These are phyloP conservation scores for Xylaria sp. DNA, from an alignment of 2,329 filamentous ascomycete species.

Conservation along the genomic window DNA sequence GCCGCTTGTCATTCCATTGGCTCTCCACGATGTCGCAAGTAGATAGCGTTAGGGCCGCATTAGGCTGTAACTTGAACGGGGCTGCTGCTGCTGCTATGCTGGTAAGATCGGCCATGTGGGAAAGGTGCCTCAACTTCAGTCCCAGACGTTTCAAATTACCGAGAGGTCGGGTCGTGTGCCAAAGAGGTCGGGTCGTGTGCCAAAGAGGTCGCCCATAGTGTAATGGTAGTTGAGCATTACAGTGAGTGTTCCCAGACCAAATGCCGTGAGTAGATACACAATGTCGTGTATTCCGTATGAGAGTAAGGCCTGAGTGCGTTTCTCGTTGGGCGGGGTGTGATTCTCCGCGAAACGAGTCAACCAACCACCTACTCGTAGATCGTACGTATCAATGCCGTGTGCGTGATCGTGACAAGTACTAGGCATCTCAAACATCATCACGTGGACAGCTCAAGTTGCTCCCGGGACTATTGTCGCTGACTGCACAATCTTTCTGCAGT, in stretches of 20 bases:
- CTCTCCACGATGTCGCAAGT: background rate
- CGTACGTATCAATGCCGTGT: too few relatives aligned
- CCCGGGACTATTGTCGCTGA: background rate
- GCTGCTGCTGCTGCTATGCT: background rate
- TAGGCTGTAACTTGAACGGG: constrained; percentile 14
- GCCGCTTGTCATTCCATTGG: background rate
- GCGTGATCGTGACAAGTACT: too few relatives aligned
- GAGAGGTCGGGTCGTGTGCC: too few relatives aligned
- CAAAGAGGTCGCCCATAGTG: too few relatives aligned
- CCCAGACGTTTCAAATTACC: background rate
- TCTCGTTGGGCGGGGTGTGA: too few relatives aligned
- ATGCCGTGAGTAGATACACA: background rate
- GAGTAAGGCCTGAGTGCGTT: too few relatives aligned
- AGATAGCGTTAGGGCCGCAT: constrained; percentile 4
- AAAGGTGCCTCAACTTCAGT: constrained; percentile 6
- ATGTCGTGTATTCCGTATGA: too few relatives aligned
- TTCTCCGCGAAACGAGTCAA: too few relatives aligned
- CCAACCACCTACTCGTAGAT: too few relatives aligned
- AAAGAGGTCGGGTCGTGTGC: too few relatives aligned
- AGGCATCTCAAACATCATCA: background rate
- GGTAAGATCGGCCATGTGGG: background rate
- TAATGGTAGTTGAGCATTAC: too few relatives aligned
- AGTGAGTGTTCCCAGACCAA: too few relatives aligned
- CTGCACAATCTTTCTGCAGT: background rate
- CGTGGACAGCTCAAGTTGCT: background rate